These are phyloP conservation scores for Vitis hybrid DNA, from an alignment of 177 flowering plant genomes.

Conservation along the genomic window DNA sequence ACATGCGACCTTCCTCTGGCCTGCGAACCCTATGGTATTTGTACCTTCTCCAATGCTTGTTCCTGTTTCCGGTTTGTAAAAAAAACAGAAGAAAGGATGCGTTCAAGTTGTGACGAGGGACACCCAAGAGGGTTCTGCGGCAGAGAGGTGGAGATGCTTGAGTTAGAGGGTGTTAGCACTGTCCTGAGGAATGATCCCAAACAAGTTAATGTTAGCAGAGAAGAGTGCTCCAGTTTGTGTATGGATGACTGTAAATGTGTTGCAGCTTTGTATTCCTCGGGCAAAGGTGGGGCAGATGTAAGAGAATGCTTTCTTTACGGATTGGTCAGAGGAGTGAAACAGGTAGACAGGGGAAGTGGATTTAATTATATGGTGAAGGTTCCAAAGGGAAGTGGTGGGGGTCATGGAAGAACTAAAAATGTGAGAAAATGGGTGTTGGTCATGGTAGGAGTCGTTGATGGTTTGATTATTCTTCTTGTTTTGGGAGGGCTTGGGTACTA, in stretches of 20 bases:
- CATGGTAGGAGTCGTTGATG: slow-evolving; percentile 60
- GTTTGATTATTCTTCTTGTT: slow-evolving; percentile 47
- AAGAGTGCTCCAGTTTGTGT: slow-evolving; percentile 52
- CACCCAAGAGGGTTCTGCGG: slow-evolving; percentile 36
- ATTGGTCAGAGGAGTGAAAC: slow-evolving; percentile 60
- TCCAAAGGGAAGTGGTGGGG: slow-evolving; percentile 36
- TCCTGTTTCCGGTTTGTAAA: slow-evolving; percentile 47
- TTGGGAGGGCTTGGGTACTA: slow-evolving; percentile 62
- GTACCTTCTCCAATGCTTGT: slow-evolving; percentile 60
- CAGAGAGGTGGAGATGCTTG: slow-evolving; percentile 50
- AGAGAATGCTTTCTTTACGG: slow-evolving; percentile 57
- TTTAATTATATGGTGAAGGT: slow-evolving; percentile 65
- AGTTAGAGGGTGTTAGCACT: slow-evolving; percentile 50
- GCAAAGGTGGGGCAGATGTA: neutral
- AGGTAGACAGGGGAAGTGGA: slow-evolving; percentile 40
- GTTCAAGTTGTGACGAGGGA: slow-evolving; percentile 33
- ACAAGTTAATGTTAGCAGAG: slow-evolving; percentile 42
- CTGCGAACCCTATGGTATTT: slow-evolving; percentile 71
- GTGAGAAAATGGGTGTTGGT: slow-evolving; percentile 59
- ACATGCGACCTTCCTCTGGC: slow-evolving; percentile 85
- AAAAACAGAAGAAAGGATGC: neutral
- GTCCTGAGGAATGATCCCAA: slow-evolving; percentile 34
- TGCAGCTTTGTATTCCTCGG: slow-evolving; percentile 46
- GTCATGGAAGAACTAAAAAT: slow-evolving; percentile 19
- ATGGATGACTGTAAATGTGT: slow-evolving; percentile 59